Conservation (phyloP, 306 rosid species). For the Ormosia semicastrata region DNA sequence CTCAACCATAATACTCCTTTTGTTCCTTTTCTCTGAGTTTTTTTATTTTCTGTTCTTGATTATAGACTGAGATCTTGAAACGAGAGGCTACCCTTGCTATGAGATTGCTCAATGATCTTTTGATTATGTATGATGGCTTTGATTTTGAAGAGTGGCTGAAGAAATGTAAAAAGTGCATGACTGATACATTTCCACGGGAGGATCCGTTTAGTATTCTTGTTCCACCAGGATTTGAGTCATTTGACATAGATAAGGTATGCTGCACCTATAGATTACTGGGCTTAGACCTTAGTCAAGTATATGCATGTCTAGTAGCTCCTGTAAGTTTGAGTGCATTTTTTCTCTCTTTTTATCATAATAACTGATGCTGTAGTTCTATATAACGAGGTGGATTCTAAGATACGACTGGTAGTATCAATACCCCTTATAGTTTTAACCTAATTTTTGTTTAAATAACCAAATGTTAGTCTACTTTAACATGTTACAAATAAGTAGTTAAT, state of each 20-base stretch:
- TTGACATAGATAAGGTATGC: slow-evolving; percentile 78
- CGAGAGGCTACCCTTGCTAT: slow-evolving; percentile 86
- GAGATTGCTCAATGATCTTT: slow-evolving; percentile 89
- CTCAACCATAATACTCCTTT: neutral
- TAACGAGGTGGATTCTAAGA: neutral
- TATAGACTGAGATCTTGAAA: slow-evolving; percentile 87
- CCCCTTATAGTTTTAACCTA: neutral
- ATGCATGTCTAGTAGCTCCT: neutral
- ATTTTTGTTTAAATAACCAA: neutral
- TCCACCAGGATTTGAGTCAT: slow-evolving; percentile 73
- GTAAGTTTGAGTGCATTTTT: neutral
- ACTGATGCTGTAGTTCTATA: neutral
- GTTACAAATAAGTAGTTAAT: neutral
- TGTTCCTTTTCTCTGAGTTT: neutral
- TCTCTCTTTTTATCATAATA: neutral
- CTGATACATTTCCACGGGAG: slow-evolving; percentile 75
- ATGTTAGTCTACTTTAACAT: slow-evolving; percentile 1
- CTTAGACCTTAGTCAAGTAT: neutral
- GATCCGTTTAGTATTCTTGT: slow-evolving; percentile 91
- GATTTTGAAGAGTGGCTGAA: slow-evolving; percentile 75
- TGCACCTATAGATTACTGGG: neutral
- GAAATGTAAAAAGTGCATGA: slow-evolving; percentile 72
- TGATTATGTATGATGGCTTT: slow-evolving; percentile 76
- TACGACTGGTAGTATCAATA: neutral
- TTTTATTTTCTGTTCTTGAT: neutral